phyloP scores from a whole-genome alignment of 2,329 filamentous ascomycete genomes.

The Capronia epimyces region DNA sequence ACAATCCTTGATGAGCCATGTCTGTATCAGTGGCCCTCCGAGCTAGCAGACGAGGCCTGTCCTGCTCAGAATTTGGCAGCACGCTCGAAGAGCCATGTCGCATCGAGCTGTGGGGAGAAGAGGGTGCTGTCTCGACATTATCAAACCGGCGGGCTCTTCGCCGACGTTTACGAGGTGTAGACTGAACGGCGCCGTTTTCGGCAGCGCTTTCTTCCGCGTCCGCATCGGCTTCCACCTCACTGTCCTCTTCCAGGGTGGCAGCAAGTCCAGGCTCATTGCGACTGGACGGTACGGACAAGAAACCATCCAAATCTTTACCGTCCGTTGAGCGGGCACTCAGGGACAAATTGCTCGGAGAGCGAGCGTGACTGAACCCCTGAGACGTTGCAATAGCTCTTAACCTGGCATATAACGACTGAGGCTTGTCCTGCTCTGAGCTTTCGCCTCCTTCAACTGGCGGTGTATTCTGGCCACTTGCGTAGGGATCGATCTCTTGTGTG shows the following conservation, averaged over 20 bases:
- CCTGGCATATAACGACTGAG: slow-evolving; percentile 68
- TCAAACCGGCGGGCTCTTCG: slow-evolving; percentile 55
- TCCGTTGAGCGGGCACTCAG: slow-evolving; percentile 37
- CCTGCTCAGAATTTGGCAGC: slow-evolving; percentile 43
- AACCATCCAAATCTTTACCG: slow-evolving; percentile 36
- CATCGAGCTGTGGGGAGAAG: slow-evolving; percentile 53
- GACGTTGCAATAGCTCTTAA: slow-evolving; percentile 66
- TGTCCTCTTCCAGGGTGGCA: slow-evolving; percentile 52
- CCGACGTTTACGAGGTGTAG: slow-evolving; percentile 56
- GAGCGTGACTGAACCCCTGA: slow-evolving; percentile 46
- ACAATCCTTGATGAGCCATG: slow-evolving; percentile 60
- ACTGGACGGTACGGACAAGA: slow-evolving; percentile 43
- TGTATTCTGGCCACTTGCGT: slow-evolving; percentile 50
- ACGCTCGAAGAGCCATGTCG: slow-evolving; percentile 31
- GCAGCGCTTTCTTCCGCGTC: slow-evolving; percentile 84
- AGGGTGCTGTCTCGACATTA: slow-evolving; percentile 60
- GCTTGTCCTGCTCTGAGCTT: slow-evolving; percentile 58
- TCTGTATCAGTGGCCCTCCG: slow-evolving; percentile 61
- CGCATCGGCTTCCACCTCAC: slow-evolving; percentile 54
- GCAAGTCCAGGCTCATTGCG: slow-evolving; percentile 48
- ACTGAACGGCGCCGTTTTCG: slow-evolving; percentile 54
- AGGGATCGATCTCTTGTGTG: slow-evolving; percentile 46
- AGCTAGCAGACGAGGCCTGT: slow-evolving; percentile 48
- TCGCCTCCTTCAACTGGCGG: slow-evolving; percentile 50
- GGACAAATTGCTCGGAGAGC: slow-evolving; percentile 46